Conservation (phyloP, 352 stramenopile species). For the Pythium oligandrum region DNA sequence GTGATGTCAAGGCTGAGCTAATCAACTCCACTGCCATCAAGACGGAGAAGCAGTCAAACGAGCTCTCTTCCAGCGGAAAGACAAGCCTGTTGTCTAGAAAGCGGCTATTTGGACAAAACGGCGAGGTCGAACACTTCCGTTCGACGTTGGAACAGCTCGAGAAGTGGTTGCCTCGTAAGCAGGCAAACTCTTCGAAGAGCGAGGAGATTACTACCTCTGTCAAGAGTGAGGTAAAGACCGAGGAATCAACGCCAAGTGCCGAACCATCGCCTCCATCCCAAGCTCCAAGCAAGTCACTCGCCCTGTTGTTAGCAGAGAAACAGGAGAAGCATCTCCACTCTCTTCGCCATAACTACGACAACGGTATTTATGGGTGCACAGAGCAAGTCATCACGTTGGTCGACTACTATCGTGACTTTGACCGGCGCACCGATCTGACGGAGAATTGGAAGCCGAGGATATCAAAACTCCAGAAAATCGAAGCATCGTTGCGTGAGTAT, state of each 20-base stretch:
- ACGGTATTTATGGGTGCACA: conserved; percentile 45
- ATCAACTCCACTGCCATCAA: no score
- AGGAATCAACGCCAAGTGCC: background rate
- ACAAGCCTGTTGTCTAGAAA: no score
- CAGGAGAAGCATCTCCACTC: conserved; percentile 21
- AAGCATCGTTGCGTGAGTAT: conserved; percentile 61
- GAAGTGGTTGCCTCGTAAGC: no score
- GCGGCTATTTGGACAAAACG: no score
- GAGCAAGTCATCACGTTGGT: conserved; percentile 79
- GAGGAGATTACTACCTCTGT: background rate
- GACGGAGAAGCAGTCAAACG: no score
- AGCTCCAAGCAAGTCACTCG: no score
- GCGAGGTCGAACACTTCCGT: no score
- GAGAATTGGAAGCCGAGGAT: conserved; percentile 69
- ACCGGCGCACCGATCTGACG: conserved; percentile 59
- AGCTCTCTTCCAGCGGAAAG: no score
- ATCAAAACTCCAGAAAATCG: conserved; percentile 72
- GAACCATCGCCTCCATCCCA: background rate
- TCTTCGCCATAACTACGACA: conserved; percentile 62
- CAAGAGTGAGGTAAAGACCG: background rate
- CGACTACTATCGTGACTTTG: conserved; percentile 80
- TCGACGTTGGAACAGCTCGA: no score
- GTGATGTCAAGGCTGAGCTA: no score
- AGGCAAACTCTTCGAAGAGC: no score
- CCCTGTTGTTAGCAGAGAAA: background rate